Evolutionary conservation across 1,284 basidiomycete species (phyloP).

Genomic region (Taiwanofungus camphoratus): DNA sequence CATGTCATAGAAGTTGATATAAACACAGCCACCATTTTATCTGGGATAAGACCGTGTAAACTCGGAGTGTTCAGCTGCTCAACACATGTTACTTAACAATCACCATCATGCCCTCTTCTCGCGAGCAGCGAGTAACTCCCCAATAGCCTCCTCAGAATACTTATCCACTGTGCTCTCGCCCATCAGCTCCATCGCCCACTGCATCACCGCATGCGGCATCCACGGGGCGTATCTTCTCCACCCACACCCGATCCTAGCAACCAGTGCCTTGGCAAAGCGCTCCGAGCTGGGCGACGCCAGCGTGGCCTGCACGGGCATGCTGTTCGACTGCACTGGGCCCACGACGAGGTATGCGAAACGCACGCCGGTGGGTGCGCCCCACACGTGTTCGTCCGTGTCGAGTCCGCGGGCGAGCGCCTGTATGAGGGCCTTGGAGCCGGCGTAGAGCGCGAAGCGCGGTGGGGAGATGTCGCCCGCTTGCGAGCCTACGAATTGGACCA

Average conservation of each 20-base stretch:
- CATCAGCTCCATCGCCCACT: slow-evolving; percentile 10
- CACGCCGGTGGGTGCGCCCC: slow-evolving; percentile 19
- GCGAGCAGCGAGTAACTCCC: slow-evolving; percentile 2
- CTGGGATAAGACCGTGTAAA: no score
- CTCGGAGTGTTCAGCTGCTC: no score
- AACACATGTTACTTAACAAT: no score
- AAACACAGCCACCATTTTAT: no score
- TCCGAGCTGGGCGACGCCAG: slow-evolving; percentile 16
- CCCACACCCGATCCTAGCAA: slow-evolving; percentile 18
- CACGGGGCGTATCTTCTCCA: slow-evolving; percentile 16
- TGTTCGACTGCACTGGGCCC: slow-evolving; percentile 19
- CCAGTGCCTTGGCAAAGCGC: slow-evolving; percentile 16
- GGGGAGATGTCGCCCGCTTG: slow-evolving; percentile 18
- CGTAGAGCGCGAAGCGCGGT: slow-evolving; percentile 21
- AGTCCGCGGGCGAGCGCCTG: slow-evolving; percentile 20
- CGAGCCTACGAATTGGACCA: slow-evolving; percentile 24
- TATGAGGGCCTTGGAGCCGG: slow-evolving; percentile 23
- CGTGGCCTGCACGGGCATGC: slow-evolving; percentile 9
- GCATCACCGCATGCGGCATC: slow-evolving; percentile 13
- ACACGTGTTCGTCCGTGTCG: slow-evolving; percentile 22
- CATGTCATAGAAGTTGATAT: no score
- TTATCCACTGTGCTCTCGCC: slow-evolving; percentile 11
- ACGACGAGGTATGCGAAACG: slow-evolving; percentile 20
- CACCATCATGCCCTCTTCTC: slow-evolving; percentile 7
- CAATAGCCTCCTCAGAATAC: slow-evolving; percentile 14